Base-by-base conservation (phyloP, 139 green algal species). In the Axilococcus clingmanii region DNA sequence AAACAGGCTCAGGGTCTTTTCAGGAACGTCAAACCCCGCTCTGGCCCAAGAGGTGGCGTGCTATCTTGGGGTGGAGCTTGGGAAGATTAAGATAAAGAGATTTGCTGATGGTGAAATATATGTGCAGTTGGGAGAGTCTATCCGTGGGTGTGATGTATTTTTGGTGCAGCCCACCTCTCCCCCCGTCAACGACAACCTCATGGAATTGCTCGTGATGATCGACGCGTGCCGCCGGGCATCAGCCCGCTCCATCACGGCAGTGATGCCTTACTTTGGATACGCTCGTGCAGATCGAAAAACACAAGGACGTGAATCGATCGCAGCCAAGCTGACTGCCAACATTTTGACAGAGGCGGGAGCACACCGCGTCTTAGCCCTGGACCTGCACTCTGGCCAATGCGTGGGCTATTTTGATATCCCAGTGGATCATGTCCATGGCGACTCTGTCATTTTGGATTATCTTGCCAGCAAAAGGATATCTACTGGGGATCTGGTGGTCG, bases 91-190 rank as follows among this genome's bases (percentile, higher is more conserved):
- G 44, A 94, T 95, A 70, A 98, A 98, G 76, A 71, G 79, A 4
- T 99, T 99, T 74, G 92, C 93, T n/a, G 93, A 99, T 51, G 92
- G 92, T 2, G 93, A 99, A 59, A 90, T 95, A 36, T 99, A 99
- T 63, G 90, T 97, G 23, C 72, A 93, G 76, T 68, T 86, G 44
- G 72, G 89, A 61, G 93, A 99, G 71, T 94, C 80, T 25, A 96
- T 99, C 54, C 85, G 93, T 45, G 93, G 93, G 36, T 97, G 88
- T 58, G 93, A 98, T 69, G 93, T 99, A 17, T 99, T 99, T 67
- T 72, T 99, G 27, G 79, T 97, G 22, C 87, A 99, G 77, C 88
- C 90, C 47, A 96, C 87, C 37, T 88, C 78, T 62, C 93, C 93
- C 0, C 91, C 92, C 15, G 86, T 94, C 11, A 94, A 99, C 61